Evolutionary conservation across 2,329 filamentous ascomycete species (phyloP), one percentile per base, ranked within the genome.

Genomic region (Fusarium secorum): DNA sequence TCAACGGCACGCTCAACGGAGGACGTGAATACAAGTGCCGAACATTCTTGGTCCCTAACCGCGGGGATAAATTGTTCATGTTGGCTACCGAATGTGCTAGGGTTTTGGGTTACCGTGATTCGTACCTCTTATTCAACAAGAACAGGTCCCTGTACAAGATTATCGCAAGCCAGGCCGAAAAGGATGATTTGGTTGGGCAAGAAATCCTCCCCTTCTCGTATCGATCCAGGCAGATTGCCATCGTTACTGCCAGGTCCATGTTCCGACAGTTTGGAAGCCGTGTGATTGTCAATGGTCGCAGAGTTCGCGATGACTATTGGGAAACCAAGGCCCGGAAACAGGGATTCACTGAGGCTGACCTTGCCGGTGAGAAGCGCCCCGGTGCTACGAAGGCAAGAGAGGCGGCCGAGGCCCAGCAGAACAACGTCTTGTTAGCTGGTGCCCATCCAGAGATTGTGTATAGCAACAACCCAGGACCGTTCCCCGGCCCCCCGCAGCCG

Each of bases 101-200:
- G 73, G 94, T 98, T 7, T 85, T 98, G 26, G 93, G 94, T 49
- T 99, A 99, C 80, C 89, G 96, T 67, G 96, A 99, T 81, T 98
- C 95, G n/a, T 99, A 99, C 80, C 86, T 99, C 38, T 85, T 99
- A 20, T 99, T 99, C 85, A 98, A 98, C 87, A 98, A 98, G 84
- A 98, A 99, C 81, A 88, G 95, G 72, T 98, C 96, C 4, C 85
- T 99, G 13, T 97, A 89, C 86, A 99, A 99, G 83, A 99, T 99
- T 78, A 99, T 99, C 76, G 95, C 95, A 62, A 97, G 92, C 68
- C 95, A 98, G 79, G 86, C 91, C 32, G 96, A 99, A 80, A 99
- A 99, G 85, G 96, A 99, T 80, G 94, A 98, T 77, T 86, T 99
- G 20, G 97, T 99, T 52, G 87, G 91, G 70, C 95, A 98, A 83